Conservation (phyloP, 2,329 filamentous ascomycete species). For the Hypoxylon sp. region DNA sequence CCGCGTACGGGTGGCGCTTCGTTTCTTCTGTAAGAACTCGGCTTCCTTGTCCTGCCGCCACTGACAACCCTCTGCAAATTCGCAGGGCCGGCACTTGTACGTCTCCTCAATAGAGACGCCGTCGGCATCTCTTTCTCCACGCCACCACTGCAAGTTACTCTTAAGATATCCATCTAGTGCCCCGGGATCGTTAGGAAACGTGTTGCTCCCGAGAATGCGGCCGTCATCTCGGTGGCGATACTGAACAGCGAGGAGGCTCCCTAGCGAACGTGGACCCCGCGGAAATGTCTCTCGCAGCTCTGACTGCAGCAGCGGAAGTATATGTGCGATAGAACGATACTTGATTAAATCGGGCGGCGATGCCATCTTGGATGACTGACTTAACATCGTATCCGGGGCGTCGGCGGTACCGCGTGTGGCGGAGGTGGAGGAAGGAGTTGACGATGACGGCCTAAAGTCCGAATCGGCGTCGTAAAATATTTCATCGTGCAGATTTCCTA, state of each 20-base stretch:
- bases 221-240: constrained; percentile 63
- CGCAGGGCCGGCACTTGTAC: constrained; percentile 86
- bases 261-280: constrained; percentile 56
- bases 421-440: constrained; percentile 42
- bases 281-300: constrained; percentile 64
- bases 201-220: constrained; percentile 59
- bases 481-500: constrained; percentile 73
- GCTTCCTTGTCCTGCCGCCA: constrained; percentile 79
- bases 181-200: constrained; percentile 72
- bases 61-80: constrained; percentile 79
- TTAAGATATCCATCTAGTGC: constrained; percentile 71
- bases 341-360: constrained; percentile 51
- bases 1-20: background rate
- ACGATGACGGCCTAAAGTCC: constrained; percentile 30
- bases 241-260: constrained; percentile 60
- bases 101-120: constrained; percentile 86
- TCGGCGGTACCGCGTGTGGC: constrained; percentile 45
- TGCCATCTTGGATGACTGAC: constrained; percentile 17
- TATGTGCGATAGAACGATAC: constrained; percentile 58
- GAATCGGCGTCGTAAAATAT: constrained; percentile 61
- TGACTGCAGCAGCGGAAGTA: constrained; percentile 54
- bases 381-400: constrained; percentile 4
- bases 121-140: constrained; percentile 72
- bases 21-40: constrained; percentile 50
- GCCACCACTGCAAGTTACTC: constrained; percentile 86